Base-by-base conservation (phyloP, 2,329 filamentous ascomycete genomes). In the Aspergillus niger region DNA sequence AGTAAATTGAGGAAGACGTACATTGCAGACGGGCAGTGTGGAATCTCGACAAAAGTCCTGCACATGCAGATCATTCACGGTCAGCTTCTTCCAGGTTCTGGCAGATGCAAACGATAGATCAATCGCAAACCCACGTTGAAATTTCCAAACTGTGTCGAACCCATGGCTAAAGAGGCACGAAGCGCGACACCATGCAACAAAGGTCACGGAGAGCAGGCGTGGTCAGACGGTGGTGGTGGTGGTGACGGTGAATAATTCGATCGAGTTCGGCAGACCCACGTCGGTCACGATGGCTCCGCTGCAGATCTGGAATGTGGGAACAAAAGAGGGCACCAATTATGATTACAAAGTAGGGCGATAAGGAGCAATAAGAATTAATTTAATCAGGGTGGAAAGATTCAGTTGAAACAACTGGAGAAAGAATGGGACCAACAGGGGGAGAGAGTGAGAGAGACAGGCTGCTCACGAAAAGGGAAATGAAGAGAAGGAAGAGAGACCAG, bases 21-120 rank as follows among this genome's bases (percentile, higher is more conserved):
- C 90, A 84, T 94, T 94, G 83, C 91, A 95, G 70, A 94, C 82
- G 57, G 91, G 91, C 70, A 94, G 82, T 60, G 90, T 93, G 70
- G 91, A 91, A 80, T 93, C 90, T 74, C 86, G 89, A 83, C 91
- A 95, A 76, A 95, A 93, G 74, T 89, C 81, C 90, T 94, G 67
- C 68, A 48, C 63, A 67, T 67, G 63, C 55, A 60, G 63, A 59
- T 59, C 60, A 60, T 58, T 47, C 65, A 58, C 57, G 61, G 65
- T 71, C 65, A 72, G 67, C 61, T 53, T 55, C 44, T 26, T 15
- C 22, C 20, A 26, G 30, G 22, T 8, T 8, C 20, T 30, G 55
- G 20, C 28, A 22, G 24, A 44, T 39, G n/a, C 30, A 24, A 13
- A 13, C 17, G 36, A 38, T 24, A 36, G 36, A 17, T 55, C 26